Percentiles rank a stretch among this genome's conserved stretches.
Conservation (phyloP, 2,329 filamentous ascomycete species). For the Claviceps pusilla region DNA sequence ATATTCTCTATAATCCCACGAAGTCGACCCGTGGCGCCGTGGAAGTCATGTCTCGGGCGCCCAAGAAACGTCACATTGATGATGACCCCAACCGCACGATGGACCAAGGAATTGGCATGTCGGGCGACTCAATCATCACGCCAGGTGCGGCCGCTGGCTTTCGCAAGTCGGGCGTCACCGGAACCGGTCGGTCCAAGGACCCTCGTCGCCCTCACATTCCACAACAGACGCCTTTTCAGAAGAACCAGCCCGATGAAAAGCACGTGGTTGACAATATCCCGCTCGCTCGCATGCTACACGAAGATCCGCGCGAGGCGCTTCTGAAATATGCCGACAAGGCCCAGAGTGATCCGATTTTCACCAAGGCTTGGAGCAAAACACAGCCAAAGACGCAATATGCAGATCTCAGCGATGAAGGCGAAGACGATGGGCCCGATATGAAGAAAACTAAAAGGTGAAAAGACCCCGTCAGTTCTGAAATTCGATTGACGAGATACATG, state of each 20-base stretch:
- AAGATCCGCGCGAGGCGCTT: conserved; percentile 86
- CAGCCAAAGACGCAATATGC: conserved; percentile 88
- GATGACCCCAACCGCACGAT: conserved; percentile 80
- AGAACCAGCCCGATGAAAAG: conserved; percentile 75
- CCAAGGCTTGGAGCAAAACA: conserved; percentile 79
- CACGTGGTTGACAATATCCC: conserved; percentile 82
- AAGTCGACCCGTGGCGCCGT: conserved; percentile 69
- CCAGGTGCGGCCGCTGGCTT: conserved; percentile 43
- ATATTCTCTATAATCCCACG: conserved; percentile 79
- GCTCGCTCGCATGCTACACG: conserved; percentile 82
- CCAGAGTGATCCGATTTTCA: conserved; percentile 86
- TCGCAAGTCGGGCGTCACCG: conserved; percentile 54
- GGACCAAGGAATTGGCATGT: conserved; percentile 66
- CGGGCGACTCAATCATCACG: conserved; percentile 65
- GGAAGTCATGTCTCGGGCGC: conserved; percentile 79
- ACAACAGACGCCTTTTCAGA: conserved; percentile 74
- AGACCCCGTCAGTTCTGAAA: no score
- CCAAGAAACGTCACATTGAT: conserved; percentile 89
- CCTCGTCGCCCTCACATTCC: conserved; percentile 76
- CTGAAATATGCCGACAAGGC: conserved; percentile 91
- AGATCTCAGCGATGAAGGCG: conserved; percentile 66
- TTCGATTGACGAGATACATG: not conserved
- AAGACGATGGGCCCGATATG: conserved; percentile 55
- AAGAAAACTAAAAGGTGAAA: conserved; percentile 41
- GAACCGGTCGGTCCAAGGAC: conserved; percentile 61